Percentiles rank a stretch among this genome's conserved stretches.
Conservation (phyloP, 345 rosid genomes). For the Salix brachista region DNA sequence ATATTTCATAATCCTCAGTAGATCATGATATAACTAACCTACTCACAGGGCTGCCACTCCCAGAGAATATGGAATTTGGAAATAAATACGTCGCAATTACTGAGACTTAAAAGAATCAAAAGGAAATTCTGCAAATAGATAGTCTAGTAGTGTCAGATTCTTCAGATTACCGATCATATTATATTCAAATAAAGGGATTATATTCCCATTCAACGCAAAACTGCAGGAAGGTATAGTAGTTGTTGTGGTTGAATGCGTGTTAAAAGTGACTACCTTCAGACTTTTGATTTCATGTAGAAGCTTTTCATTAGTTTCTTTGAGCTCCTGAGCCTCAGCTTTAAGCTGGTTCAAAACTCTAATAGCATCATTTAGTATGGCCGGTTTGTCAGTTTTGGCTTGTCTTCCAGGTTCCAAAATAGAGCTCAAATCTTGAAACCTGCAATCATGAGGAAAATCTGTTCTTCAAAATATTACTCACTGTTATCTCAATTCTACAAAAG, state of each 20-base stretch:
- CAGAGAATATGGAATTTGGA: not conserved
- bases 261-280: slow-evolving; percentile 20
- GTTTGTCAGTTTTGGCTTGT: slow-evolving; percentile 22
- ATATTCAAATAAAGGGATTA: not conserved
- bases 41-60: not conserved
- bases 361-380: slow-evolving; percentile 29
- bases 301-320: slow-evolving; percentile 27
- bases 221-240: not conserved
- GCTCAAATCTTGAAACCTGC: slow-evolving; percentile 32
- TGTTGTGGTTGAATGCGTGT: not conserved
- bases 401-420: slow-evolving; percentile 34
- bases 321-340: slow-evolving; percentile 26
- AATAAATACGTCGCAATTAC: not conserved
- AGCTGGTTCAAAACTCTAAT: slow-evolving; percentile 28
- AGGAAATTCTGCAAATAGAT: not conserved
- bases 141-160: not conserved
- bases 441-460: not conserved
- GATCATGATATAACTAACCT: too few species aligned
- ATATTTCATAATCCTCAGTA: too few species aligned
- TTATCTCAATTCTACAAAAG: not conserved
- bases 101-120: not conserved
- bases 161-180: not conserved
- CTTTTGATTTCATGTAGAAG: slow-evolving; percentile 23
- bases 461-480: not conserved
- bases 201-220: not conserved